A percentile compares a stretch with the other conserved stretches of the same genome.
These are phyloP conservation scores for Fraxinus sp. DNA, from an alignment of 305 asterid species.

Conservation along the genomic window DNA sequence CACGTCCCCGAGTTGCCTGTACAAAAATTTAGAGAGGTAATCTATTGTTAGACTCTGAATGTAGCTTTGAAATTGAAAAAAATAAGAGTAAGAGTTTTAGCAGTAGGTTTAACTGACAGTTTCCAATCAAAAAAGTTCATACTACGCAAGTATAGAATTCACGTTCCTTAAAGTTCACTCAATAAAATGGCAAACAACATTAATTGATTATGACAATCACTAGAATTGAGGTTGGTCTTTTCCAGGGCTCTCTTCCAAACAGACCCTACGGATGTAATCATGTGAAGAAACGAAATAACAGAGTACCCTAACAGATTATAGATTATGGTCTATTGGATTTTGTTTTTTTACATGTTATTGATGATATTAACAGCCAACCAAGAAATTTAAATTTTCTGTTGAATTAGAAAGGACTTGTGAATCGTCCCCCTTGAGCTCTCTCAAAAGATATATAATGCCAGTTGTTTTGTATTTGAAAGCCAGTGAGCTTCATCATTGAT, in stretches of 20 bases:
- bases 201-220: background rate
- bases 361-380: background rate
- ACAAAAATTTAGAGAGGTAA: slow-evolving; percentile 28
- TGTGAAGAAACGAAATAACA: background rate
- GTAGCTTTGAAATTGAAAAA: slow-evolving; percentile 12
- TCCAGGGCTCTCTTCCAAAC: background rate
- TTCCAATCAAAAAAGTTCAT: background rate
- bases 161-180: background rate
- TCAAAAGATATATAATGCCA: background rate
- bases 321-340: background rate
- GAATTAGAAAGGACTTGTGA: background rate
- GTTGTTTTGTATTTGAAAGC: background rate
- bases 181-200: background rate
- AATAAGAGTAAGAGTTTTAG: background rate
- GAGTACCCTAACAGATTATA: background rate
- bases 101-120: slow-evolving; percentile 7
- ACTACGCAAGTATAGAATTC: background rate
- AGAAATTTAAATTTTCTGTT: background rate
- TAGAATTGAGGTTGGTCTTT: background rate
- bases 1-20: slow-evolving; percentile 89
- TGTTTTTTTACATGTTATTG: background rate
- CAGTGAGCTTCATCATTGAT: background rate
- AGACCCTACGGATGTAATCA: background rate
- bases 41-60: slow-evolving; percentile 19
- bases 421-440: background rate